phyloP scores from a whole-genome alignment of 192 early-diverging fungal species.

The Gamsiella multidivaricata region DNA sequence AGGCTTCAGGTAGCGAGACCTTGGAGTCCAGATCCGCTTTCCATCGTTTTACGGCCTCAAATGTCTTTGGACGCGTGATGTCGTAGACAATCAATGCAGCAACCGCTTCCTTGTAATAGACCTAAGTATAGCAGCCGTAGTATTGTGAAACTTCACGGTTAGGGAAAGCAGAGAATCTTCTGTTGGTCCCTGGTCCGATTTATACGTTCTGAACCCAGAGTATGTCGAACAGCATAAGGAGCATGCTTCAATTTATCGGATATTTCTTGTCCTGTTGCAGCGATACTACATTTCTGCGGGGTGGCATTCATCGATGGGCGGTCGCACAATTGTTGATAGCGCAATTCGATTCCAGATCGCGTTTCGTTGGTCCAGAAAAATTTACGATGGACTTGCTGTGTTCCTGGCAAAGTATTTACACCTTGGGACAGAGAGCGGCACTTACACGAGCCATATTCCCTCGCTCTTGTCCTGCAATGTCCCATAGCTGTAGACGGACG shows the following conservation, averaged over 20 bases:
- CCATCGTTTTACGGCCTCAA: constrained; percentile 67
- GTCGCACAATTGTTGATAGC: not conserved
- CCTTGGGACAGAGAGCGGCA: not conserved
- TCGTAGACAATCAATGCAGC: constrained; percentile 71
- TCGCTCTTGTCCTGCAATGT: constrained; percentile 71
- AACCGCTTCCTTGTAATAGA: constrained; percentile 69
- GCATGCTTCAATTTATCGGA: no score
- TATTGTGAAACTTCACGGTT: not conserved
- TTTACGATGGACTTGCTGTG: no score
- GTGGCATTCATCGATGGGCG: no score
- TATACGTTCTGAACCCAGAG: no score
- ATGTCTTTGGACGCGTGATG: constrained; percentile 65
- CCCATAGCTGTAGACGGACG: constrained; percentile 69
- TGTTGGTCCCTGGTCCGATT: no score
- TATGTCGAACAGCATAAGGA: no score
- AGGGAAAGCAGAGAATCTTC: no score
- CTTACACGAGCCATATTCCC: not conserved
- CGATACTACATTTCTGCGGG: no score
- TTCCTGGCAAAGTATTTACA: no score
- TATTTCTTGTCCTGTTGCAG: no score
- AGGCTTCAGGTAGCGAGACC: constrained; percentile 60
- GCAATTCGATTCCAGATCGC: not conserved
- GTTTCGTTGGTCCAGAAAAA: not conserved
- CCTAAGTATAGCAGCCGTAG: constrained; percentile 18
- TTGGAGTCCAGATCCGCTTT: constrained; percentile 70